Base-by-base conservation (phyloP, 2,329 filamentous ascomycete genomes). In the Decorospora gaudefroyi region DNA sequence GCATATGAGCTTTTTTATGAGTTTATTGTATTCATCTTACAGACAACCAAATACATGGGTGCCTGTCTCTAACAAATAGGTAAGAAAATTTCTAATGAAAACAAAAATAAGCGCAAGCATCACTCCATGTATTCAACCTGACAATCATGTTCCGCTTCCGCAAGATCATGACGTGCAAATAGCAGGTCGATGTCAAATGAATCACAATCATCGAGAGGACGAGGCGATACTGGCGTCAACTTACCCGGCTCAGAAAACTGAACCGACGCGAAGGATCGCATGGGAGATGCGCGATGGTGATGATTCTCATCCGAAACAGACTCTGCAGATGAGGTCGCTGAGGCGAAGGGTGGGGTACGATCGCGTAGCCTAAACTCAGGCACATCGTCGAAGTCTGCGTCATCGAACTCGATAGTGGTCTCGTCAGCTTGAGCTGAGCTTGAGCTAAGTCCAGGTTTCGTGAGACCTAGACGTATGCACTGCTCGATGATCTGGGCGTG, bases 221-320 rank as follows among this genome's bases (percentile, higher is more conserved):
- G 36, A 17, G 27, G 36, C 27, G 27, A 39, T 16, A 27, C 27
- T 39, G 31, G 36, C 6, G 27, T 19, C 13, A 25, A 25, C 13
- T 39, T 23, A n/a, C 36, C 26, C 11, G 26, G 36, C 36, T 39
- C 27, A 9, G 18, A 23, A 18, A 30, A 38, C 35, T 22, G 28
- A 4, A 38, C 35, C n/a, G 12, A 38, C 16, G 18, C 25, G 12
- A 22, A n/a, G 7, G 35, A 38, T 13, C 26, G 35, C 21, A 38
- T 2, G 8, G 10, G 25, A 15, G 21, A 17, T 25, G 33, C 33
- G 15, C 18, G 33, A 9, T 13, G 12, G 18, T 36, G 33, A 11
- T 36, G 15, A 21, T 13, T 16, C 10, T 36, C 15, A 3, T 18
- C 33, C 33, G 3, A 26, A 23, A 6, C 4, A 23, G 22, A 26